Evolutionary conservation across 208 protist genomes (phyloP).

Genomic region (Crithidia fasciculata): DNA sequence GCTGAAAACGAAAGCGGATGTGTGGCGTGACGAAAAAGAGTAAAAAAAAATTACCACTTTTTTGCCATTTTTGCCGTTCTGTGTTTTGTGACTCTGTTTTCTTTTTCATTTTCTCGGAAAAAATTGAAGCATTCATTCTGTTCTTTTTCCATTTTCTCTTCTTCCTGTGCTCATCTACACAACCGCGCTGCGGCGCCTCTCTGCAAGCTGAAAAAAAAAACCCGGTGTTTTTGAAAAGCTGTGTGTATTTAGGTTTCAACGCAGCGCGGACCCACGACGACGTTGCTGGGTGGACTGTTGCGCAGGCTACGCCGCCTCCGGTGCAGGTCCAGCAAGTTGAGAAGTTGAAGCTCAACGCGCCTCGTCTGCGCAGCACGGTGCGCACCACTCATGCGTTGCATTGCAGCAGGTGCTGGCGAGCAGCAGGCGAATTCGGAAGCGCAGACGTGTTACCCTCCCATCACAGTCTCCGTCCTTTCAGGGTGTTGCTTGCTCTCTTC

Average conservation of each 20-base stretch:
- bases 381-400: no score
- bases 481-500: not conserved
- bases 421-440: no score
- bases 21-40: no score
- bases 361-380: no score
- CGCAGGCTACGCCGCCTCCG: no score
- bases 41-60: not conserved
- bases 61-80: not conserved
- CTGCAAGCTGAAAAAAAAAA: not conserved
- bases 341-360: not conserved
- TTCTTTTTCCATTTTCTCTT: not conserved
- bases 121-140: not conserved
- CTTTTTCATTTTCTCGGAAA: not conserved
- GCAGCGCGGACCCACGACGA: no score
- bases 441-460: no score
- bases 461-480: no score
- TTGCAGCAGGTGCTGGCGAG: no score
- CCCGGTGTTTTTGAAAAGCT: no score
- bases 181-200: not conserved
- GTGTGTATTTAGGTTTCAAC: not conserved
- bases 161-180: not conserved
- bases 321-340: not conserved
- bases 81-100: not conserved
- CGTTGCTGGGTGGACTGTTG: no score
- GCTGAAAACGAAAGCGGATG: no score